Evolutionary conservation across 805 yeast species (phyloP).

Genomic region (Zygoascus bituminiphila): DNA sequence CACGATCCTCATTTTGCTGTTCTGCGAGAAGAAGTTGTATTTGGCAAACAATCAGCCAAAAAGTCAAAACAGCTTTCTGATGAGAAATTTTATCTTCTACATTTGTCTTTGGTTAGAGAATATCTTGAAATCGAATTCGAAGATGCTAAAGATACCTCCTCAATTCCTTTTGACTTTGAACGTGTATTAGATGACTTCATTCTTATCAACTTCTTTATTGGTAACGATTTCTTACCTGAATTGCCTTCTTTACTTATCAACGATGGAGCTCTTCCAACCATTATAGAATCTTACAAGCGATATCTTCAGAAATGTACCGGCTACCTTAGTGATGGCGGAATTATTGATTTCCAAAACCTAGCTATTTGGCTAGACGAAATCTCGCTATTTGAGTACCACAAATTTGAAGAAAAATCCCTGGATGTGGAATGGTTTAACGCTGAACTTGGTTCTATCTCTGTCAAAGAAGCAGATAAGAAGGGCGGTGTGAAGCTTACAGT

Average conservation of each 20-base stretch:
- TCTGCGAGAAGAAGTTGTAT: slow-evolving; percentile 89
- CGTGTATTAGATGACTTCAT: slow-evolving; percentile 87
- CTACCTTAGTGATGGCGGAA: slow-evolving; percentile 76
- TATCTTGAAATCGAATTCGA: slow-evolving; percentile 80
- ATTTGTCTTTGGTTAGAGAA: slow-evolving; percentile 81
- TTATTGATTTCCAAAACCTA: slow-evolving; percentile 65
- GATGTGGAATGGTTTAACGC: slow-evolving; percentile 90
- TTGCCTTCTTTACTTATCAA: slow-evolving; percentile 88
- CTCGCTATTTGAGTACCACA: slow-evolving; percentile 72
- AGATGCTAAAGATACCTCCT: slow-evolving; percentile 53
- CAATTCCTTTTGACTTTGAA: slow-evolving; percentile 74
- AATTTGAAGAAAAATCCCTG: slow-evolving; percentile 71
- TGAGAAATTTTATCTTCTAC: slow-evolving; percentile 76
- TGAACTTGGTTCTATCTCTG: slow-evolving; percentile 46
- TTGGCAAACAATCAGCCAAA: slow-evolving; percentile 45
- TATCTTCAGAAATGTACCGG: slow-evolving; percentile 69
- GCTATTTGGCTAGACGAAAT: slow-evolving; percentile 68
- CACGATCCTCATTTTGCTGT: slow-evolving; percentile 96
- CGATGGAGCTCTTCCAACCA: slow-evolving; percentile 93
- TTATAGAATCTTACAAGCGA: slow-evolving; percentile 80
- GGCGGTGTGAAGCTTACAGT: slow-evolving; percentile 49
- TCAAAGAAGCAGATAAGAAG: slow-evolving; percentile 42
- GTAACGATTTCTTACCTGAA: slow-evolving; percentile 96
- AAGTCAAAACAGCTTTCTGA: slow-evolving; percentile 47
- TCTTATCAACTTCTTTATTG: slow-evolving; percentile 85